These are phyloP conservation scores for Murraya paniculata DNA, from an alignment of 345 rosid genomes.

Conservation along the genomic window DNA sequence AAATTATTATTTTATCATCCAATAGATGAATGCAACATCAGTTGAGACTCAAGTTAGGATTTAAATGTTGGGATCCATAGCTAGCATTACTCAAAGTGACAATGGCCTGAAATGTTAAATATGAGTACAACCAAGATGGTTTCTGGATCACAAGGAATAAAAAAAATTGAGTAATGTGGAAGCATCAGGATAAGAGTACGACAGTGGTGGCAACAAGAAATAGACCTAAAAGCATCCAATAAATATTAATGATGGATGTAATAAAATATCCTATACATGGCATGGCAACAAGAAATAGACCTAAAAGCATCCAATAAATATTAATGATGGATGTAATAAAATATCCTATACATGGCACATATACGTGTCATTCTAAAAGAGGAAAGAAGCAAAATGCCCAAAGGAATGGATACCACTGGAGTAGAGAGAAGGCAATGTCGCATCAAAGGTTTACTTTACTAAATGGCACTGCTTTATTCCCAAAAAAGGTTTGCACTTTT, in stretches of 20 bases:
- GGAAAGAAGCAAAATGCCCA: background rate
- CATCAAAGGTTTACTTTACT: background rate
- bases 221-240: background rate
- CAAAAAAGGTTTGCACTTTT: conserved; percentile 1
- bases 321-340: background rate
- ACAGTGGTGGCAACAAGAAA: background rate
- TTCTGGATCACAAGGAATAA: background rate
- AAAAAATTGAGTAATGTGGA: background rate
- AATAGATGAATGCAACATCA: too few relatives aligned
- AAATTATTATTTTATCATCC: too few relatives aligned
- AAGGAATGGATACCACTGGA: conserved; percentile 7
- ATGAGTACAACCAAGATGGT: background rate
- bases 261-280: background rate
- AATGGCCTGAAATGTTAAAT: background rate
- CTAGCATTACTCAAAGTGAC: background rate
- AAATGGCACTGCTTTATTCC: conserved; percentile 11
- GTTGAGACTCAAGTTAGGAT: too few relatives aligned
- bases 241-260: background rate
- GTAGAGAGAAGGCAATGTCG: background rate
- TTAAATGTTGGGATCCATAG: too few relatives aligned
- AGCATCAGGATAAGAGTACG: background rate
- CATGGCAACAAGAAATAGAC: background rate
- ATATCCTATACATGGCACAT: background rate
- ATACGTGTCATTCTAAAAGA: conserved; percentile 9
- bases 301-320: background rate